A percentile compares a stretch with the other conserved stretches of the same genome.
Evolutionary conservation across 805 yeast genomes (phyloP).

Genomic region (Ogataea thermomethanolica): DNA sequence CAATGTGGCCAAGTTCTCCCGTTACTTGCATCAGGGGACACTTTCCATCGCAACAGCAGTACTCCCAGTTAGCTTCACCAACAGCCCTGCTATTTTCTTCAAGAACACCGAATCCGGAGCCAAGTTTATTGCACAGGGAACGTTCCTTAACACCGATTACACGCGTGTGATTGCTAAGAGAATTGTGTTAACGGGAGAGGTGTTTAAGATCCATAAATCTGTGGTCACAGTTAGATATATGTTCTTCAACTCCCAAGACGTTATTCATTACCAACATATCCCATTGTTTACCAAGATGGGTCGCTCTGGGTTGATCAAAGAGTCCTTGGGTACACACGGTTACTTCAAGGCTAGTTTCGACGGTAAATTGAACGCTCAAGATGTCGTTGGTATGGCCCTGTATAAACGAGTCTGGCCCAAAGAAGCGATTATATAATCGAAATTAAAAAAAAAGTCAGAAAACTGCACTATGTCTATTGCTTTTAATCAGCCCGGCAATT

Average conservation of each 20-base stretch:
- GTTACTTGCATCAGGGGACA: slow-evolving; percentile 76
- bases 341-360: slow-evolving; percentile 95
- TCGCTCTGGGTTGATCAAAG: slow-evolving; percentile 91
- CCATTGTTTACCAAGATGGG: slow-evolving; percentile 93
- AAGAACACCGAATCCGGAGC: slow-evolving; percentile 50
- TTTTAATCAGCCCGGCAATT: slow-evolving; percentile 24
- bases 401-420: slow-evolving; percentile 94
- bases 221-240: slow-evolving; percentile 92
- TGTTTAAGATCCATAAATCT: slow-evolving; percentile 89
- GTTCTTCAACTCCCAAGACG: slow-evolving; percentile 92
- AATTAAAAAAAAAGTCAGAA: slow-evolving; percentile 6
- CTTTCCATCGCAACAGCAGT: slow-evolving; percentile 78
- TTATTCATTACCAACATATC: slow-evolving; percentile 82
- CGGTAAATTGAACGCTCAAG: slow-evolving; percentile 86
- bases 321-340: slow-evolving; percentile 96
- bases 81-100: slow-evolving; percentile 82
- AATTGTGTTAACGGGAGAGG: slow-evolving; percentile 87
- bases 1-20: slow-evolving; percentile 82
- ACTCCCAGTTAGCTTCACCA: slow-evolving; percentile 81
- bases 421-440: slow-evolving; percentile 11
- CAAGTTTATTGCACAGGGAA: slow-evolving; percentile 83
- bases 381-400: slow-evolving; percentile 87
- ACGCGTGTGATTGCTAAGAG: slow-evolving; percentile 84
- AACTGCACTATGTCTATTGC: slow-evolving; percentile 3
- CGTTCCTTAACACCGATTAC: slow-evolving; percentile 82